Percentiles rank a stretch among this genome's conserved stretches.
These are phyloP conservation scores for Nothophytophthora sp. DNA, from an alignment of 352 stramenopile genomes.

Conservation along the genomic window DNA sequence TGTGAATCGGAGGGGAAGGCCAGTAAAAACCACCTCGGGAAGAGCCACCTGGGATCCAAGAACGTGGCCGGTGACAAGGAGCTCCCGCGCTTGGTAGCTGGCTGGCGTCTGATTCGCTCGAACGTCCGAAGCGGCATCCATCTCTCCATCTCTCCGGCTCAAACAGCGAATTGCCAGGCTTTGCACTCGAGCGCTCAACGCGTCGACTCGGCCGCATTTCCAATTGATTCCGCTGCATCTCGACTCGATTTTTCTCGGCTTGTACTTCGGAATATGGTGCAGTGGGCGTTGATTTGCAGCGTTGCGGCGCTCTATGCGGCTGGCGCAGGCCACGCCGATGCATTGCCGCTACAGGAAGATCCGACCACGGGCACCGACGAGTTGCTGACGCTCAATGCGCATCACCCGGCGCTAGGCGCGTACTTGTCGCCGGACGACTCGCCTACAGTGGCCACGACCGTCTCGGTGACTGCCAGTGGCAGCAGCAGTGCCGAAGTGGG, in stretches of 20 bases:
- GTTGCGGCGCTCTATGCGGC: slow-evolving; percentile 16
- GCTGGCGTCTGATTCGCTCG: no score
- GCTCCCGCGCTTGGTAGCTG: no score
- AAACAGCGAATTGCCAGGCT: no score
- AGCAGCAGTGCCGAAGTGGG: not conserved
- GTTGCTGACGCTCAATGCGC: slow-evolving; percentile 28
- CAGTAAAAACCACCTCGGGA: no score
- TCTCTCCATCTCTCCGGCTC: no score
- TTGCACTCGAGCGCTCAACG: not conserved
- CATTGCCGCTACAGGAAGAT: slow-evolving; percentile 30
- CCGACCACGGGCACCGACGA: slow-evolving; percentile 20
- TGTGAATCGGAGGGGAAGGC: no score
- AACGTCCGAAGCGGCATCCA: no score
- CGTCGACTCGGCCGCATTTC: no score
- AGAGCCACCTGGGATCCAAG: no score
- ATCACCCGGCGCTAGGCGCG: slow-evolving; percentile 31
- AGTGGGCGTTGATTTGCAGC: slow-evolving; percentile 27
- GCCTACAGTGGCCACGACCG: slow-evolving; percentile 26
- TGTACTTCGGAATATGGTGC: slow-evolving; percentile 22
- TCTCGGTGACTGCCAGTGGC: slow-evolving; percentile 7
- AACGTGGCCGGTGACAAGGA: no score
- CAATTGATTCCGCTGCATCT: not conserved
- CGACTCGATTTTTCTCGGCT: not conserved
- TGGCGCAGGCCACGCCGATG: slow-evolving; percentile 8
- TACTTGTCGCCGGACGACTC: slow-evolving; percentile 1